Conservation (phyloP, 257 asterid genomes). For the Solanum ossicruentum region DNA sequence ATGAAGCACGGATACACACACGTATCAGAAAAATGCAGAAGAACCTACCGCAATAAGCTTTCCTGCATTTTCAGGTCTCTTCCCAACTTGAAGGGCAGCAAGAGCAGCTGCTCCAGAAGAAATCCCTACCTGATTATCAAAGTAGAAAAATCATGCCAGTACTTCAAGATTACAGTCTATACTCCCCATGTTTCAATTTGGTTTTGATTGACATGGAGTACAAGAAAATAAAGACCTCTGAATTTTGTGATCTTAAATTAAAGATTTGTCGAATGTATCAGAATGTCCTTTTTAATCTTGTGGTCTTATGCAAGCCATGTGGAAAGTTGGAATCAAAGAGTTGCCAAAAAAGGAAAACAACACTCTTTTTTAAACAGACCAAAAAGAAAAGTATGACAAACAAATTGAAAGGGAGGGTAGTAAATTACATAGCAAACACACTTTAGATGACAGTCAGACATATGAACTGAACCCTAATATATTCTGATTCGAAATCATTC, state of each 20-base stretch:
- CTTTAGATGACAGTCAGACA: background rate
- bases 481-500: background rate
- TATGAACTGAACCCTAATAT: background rate
- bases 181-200: no score
- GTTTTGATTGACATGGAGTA: no score
- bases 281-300: no score
- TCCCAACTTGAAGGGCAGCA: conserved; percentile 73
- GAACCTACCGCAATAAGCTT: conserved; percentile 73
- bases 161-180: background rate
- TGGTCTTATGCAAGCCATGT: no score
- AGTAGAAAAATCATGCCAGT: background rate
- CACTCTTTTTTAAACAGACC: no score
- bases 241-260: no score
- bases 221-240: no score
- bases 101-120: conserved; percentile 99
- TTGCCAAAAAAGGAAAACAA: no score
- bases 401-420: no score
- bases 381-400: no score
- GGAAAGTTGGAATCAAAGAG: no score
- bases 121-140: conserved; percentile 65
- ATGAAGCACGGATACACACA: background rate
- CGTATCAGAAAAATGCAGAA: background rate
- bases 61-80: conserved; percentile 95
- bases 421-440: background rate
- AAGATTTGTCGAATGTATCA: no score